Evolutionary conservation across 2,329 filamentous ascomycete species (phyloP), one percentile per base, ranked within the genome.

Genomic region (Incumbomyces delicatus): DNA sequence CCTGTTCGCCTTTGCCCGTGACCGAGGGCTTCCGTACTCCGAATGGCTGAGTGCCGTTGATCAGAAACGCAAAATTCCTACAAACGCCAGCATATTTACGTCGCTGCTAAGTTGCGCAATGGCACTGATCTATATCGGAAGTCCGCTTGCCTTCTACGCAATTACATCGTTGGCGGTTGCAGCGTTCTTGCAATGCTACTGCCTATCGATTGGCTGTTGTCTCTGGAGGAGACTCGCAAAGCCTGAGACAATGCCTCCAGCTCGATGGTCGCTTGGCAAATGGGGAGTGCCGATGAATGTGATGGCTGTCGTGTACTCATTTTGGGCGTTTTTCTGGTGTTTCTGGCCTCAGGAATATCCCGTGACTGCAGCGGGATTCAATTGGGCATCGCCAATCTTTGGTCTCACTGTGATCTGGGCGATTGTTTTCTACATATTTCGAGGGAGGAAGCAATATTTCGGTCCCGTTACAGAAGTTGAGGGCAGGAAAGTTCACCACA

Each of bases 111-210:
- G 43, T 32, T 40, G 34, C 35, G 30, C 44, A 6, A 40, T 55
- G 11, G 44, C 49, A 13, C 16, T 55, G 11, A 54, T 57, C 44
- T 46, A 51, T 33, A 47, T 57, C 27, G 54, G 54, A 11, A 52
- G 45, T 17, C 34, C 41, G n/a, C 41, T 46, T 16, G 54, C 54
- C 20, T 57, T 55, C 51, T 49, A 53, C 44, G 53, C 51, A n/a
- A 57, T 55, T 37, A 61, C 67, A 11, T 74, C 71, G 1, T 62
- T 77, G 1, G 65, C 66, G 7, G 62, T 71, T 27, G 69, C 65
- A 2, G 68, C 70, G 0, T 63, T 76, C 7, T 65, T 76, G 43
- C 69, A 66, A 44, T 73, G 69, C 7, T 76, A 76, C 54, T 65
- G 71, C 38, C 64, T 74, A 37, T 69, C 69, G 20, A 70, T 74